Percentiles rank a stretch among this genome's conserved stretches.
These are phyloP conservation scores for Dipodascus albidus DNA, from an alignment of 805 yeast species.

Conservation along the genomic window DNA sequence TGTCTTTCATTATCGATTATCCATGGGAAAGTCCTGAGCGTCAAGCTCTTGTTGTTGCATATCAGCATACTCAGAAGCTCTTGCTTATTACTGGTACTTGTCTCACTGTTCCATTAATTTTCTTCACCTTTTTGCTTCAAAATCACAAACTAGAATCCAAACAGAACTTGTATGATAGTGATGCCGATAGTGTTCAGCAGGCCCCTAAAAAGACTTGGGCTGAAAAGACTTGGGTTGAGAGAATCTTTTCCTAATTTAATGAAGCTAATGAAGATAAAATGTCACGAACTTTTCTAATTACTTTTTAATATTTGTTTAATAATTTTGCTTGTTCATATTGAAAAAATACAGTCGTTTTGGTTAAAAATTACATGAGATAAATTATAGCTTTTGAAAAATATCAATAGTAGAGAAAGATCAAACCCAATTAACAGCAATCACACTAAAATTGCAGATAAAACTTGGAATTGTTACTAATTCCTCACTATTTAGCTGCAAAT, in stretches of 20 bases:
- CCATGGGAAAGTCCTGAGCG: slow-evolving; percentile 58
- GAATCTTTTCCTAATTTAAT: not conserved
- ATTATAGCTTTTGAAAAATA: no score
- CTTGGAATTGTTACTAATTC: no score
- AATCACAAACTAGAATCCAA: slow-evolving; percentile 34
- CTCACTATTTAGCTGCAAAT: no score
- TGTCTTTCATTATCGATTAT: slow-evolving; percentile 34
- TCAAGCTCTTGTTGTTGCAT: slow-evolving; percentile 43
- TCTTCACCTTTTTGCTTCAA: slow-evolving; percentile 38
- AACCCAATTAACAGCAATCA: no score
- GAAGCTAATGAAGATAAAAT: not conserved
- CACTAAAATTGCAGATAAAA: no score
- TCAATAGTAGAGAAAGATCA: no score
- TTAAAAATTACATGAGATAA: no score
- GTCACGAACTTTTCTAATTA: no score
- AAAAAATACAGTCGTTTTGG: no score
- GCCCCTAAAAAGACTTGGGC: not conserved
- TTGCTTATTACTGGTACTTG: slow-evolving; percentile 45
- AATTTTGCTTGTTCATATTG: no score
- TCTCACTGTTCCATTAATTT: slow-evolving; percentile 42
- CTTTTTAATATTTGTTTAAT: no score
- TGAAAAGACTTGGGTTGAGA: not conserved
- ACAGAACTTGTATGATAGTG: slow-evolving; percentile 16
- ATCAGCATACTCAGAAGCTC: slow-evolving; percentile 46
- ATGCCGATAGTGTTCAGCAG: slow-evolving; percentile 2